Evolutionary conservation across 257 asterid species (phyloP), one percentile per base, ranked within the genome.

Genomic region (Voacanga thouarsii): DNA sequence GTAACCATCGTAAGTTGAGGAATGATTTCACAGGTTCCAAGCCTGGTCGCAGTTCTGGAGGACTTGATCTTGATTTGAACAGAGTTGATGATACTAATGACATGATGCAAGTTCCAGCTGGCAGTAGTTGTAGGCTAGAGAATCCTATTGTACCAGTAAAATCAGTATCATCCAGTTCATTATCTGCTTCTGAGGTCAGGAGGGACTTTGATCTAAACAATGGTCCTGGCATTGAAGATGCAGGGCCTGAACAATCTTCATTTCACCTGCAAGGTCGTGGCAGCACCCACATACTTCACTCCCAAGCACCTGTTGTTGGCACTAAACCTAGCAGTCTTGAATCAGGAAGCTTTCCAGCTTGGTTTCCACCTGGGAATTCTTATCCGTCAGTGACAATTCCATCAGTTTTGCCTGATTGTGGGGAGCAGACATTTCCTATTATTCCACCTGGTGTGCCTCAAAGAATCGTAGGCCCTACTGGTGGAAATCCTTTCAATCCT

Each of bases 291-390:
- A 10, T 37, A 15, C 23, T 67, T 41, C 81, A 84, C 51, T 72
- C 90, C 23, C 99, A 87, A 30, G 82, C 82, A 71, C 82, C 89
- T 69, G 26, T 82, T 64, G 57, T 85, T 49, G 92, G 91, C 76
- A 84, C 81, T 55, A 81, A 87, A 78, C 49, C 87, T 71, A 83
- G 74, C 82, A 83, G 76, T 81, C 81, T 84, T 6, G 93, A 83
- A n/a, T 72, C 85, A 26, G 91, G 89, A 55, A 89, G 67, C 78
- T 88, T 86, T 85, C 81, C 97, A 14, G 84, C 97, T 75, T 90
- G 96, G 96, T 87, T 91, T 80, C 77, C 96, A 24, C 85, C 92
- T 16, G 90, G 90, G 41, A 91, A 74, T 80, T 75, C 92, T n/a
- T 92, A 84, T 83, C 84, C 98, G 6, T 84, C 93, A 4, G 82